Percentiles rank a stretch among this genome's conserved stretches.
Conservation (phyloP, 768 basidiomycete species). For the Leccinum aurantiacum region DNA sequence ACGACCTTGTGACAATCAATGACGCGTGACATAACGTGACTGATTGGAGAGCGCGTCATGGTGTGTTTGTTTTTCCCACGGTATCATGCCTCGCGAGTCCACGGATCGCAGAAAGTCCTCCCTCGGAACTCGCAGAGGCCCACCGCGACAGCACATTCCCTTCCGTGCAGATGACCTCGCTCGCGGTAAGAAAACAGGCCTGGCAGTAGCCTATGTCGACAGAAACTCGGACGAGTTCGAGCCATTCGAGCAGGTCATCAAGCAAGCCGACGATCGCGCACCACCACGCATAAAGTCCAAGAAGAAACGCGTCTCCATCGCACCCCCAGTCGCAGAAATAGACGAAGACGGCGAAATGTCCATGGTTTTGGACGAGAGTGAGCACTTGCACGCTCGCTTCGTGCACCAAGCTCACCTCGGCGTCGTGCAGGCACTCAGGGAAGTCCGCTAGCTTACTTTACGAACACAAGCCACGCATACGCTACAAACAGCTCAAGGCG, state of each 20-base stretch:
- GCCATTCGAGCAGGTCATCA: slow-evolving; percentile 72
- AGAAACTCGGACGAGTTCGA: slow-evolving; percentile 82
- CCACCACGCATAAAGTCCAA: slow-evolving; percentile 55
- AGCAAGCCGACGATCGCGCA: slow-evolving; percentile 65
- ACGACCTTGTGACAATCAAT: background rate
- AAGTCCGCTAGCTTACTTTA: slow-evolving; percentile 38
- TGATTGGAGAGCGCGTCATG: slow-evolving; percentile 26
- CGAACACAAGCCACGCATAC: slow-evolving; percentile 34
- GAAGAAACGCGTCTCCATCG: slow-evolving; percentile 47
- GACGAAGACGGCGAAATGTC: slow-evolving; percentile 68
- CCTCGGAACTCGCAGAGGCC: slow-evolving; percentile 51
- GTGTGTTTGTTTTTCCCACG: slow-evolving; percentile 31
- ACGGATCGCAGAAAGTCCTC: slow-evolving; percentile 36
- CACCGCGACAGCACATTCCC: slow-evolving; percentile 68
- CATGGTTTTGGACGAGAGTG: slow-evolving; percentile 77
- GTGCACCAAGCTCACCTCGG: slow-evolving; percentile 5
- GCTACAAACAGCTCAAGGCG: slow-evolving; percentile 40
- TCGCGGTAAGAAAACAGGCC: slow-evolving; percentile 80
- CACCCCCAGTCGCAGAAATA: slow-evolving; percentile 39
- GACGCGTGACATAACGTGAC: slow-evolving; percentile 27
- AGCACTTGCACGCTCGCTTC: slow-evolving; percentile 24
- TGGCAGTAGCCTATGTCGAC: slow-evolving; percentile 64
- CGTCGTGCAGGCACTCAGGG: slow-evolving; percentile 27
- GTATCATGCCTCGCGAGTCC: slow-evolving; percentile 28
- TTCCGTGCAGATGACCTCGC: slow-evolving; percentile 76